Evolutionary conservation across 768 basidiomycete genomes (phyloP), one percentile per base, ranked within the genome.

Genomic region (Neoboletus subvelutipes): DNA sequence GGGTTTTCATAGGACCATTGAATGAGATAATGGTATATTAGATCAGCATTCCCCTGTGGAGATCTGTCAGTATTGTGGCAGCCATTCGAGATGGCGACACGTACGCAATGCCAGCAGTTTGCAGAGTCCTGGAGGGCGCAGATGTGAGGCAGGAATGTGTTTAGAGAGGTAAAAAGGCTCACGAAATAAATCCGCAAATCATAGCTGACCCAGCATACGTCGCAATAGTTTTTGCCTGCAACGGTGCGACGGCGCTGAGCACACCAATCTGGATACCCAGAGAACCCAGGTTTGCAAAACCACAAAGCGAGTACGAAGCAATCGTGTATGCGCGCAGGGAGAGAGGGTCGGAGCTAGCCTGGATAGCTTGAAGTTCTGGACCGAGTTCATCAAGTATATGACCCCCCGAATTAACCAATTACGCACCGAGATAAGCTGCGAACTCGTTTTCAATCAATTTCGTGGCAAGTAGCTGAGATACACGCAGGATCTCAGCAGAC

Each of bases 371-470:
- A 40, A 74, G 67, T 33, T 79, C 78, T 50, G 73, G 48, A 56
- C 31, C 13, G 41, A 52, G 13, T 33, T 29, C n/a, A 34, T 34
- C 54, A 45, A 50, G 36, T 6, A 50, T 34, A 40, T 28, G 17
- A 40, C 37, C 18, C 26, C 1, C 7, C 29, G 28, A 28, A 28
- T 26, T 22, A 9, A 39, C 9, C 4, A 43, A 45, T 24, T 12
- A 68, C 72, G 48, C 47, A 76, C 74, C 67, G 26, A 72, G 56
- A 73, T 94, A 94, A 5, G 88, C 92, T 41, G 85, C 84, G 64
- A 93, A 93, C 70, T 94, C 92, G 67, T 92, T 94, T 55, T 87
- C 92, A 48, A 94, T 79, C 58, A 96, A 80, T 73, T 96, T 96
- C 31, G 86, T 89, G 18, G 88, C 92, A 59, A 96, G 84, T 18